Conservation (phyloP, 495 filamentous ascomycete genomes). For the Aspergillus sparsus region DNA sequence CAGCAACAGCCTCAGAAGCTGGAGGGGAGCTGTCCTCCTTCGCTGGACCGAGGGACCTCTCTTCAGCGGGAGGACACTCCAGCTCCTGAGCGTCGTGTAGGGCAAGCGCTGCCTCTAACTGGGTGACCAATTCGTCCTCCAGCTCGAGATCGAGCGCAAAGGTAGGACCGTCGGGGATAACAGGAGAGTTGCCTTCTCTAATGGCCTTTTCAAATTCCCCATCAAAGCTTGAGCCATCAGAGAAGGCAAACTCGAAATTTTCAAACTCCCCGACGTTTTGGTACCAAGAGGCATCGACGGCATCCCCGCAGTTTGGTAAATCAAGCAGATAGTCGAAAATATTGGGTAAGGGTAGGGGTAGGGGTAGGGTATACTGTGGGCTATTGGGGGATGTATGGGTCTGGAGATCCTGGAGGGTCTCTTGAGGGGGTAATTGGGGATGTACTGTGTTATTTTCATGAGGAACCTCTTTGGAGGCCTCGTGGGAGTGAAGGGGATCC, state of each 20-base stretch:
- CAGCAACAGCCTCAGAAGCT: constrained; percentile 5
- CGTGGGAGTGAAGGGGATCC: too few species aligned
- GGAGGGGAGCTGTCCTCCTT: neutral
- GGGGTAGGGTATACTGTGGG: neutral
- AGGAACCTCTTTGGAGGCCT: too few species aligned
- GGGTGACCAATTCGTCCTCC: neutral
- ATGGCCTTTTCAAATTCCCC: too few species aligned
- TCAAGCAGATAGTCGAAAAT: neutral
- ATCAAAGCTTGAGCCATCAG: neutral
- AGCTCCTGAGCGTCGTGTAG: constrained; percentile 6
- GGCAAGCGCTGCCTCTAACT: constrained; percentile 11
- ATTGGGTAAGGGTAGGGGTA: neutral
- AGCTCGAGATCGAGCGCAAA: neutral
- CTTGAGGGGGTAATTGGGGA: neutral
- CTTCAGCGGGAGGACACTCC: neutral
- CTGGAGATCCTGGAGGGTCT: neutral
- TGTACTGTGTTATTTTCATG: too few species aligned
- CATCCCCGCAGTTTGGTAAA: constrained; percentile 9
- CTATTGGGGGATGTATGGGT: neutral
- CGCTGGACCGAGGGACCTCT: neutral
- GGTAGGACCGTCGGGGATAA: neutral
- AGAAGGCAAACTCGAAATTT: neutral
- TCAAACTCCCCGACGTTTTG: constrained; percentile 3
- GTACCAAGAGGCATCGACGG: neutral
- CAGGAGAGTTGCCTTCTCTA: neutral